These are phyloP conservation scores for Blastobotrys buckinghamii DNA, from an alignment of 1,139 yeast genomes.

Conservation along the genomic window DNA sequence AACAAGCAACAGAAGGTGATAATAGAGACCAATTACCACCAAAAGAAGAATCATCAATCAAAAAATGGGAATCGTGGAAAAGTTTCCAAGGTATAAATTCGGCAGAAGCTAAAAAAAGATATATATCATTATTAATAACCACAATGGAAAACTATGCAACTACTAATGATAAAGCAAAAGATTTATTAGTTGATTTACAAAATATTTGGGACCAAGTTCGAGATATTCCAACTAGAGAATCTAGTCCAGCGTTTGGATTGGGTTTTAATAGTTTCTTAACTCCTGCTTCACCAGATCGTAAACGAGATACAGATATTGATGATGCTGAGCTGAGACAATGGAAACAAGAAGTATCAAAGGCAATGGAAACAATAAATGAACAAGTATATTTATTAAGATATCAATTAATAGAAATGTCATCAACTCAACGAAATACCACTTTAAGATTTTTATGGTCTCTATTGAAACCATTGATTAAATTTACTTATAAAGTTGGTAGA, in stretches of 20 bases:
- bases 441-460: background rate
- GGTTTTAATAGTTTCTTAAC: constrained; percentile 1
- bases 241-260: constrained; percentile 5
- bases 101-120: constrained; percentile 68
- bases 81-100: constrained; percentile 62
- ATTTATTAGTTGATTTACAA: constrained; percentile 59
- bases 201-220: constrained; percentile 71
- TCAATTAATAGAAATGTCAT: constrained; percentile 12
- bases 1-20: constrained; percentile 81
- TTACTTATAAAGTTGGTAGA: constrained; percentile 5
- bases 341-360: constrained; percentile 29
- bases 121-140: constrained; percentile 55
- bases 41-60: constrained; percentile 1
- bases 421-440: background rate
- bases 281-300: background rate
- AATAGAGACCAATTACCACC: constrained; percentile 42
- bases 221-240: constrained; percentile 34
- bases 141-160: constrained; percentile 70
- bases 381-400: constrained; percentile 20
- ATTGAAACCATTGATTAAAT: background rate
- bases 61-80: constrained; percentile 63
- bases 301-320: constrained; percentile 9
- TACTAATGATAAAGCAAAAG: constrained; percentile 63
- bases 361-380: constrained; percentile 29
- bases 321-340: constrained; percentile 22